Conservation (phyloP, 129 eudicot genomes). For the Logfia minima region DNA sequence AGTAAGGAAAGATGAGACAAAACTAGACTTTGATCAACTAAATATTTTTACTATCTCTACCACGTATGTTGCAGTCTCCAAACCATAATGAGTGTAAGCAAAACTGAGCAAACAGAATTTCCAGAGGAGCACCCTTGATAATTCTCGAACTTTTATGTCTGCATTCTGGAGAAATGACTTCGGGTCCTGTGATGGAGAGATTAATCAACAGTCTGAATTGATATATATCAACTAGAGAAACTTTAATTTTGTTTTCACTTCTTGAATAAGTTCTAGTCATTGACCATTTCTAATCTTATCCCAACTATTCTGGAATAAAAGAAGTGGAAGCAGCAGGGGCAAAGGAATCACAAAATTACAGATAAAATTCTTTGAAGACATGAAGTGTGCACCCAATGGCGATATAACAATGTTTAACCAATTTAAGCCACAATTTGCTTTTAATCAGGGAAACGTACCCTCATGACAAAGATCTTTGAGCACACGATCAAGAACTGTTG, state of each 20-base stretch:
- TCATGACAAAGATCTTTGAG: slow-evolving; percentile 89
- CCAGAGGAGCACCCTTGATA: slow-evolving; percentile 87
- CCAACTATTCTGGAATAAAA: slow-evolving; percentile 14
- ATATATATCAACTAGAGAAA: neutral
- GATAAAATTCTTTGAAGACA: too few species aligned
- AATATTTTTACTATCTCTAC: slow-evolving; percentile 35
- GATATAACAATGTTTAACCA: neutral
- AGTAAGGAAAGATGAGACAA: neutral
- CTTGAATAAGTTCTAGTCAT: neutral
- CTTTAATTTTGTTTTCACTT: neutral
- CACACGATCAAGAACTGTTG: slow-evolving; percentile 96
- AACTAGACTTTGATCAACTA: neutral
- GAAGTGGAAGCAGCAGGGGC: neutral
- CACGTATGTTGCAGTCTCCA: slow-evolving; percentile 95
- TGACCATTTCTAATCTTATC: slow-evolving; percentile 14
- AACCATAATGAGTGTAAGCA: slow-evolving; percentile 95
- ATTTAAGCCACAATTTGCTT: neutral
- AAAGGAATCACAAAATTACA: neutral
- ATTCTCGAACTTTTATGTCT: slow-evolving; percentile 73
- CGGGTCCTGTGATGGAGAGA: slow-evolving; percentile 40
- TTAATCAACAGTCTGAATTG: neutral
- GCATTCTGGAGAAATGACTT: slow-evolving; percentile 39
- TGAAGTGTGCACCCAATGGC: neutral
- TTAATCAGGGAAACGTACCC: slow-evolving; percentile 40
- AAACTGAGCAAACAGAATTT: slow-evolving; percentile 84